These are phyloP conservation scores for Usnea hakonensis DNA, from an alignment of 495 filamentous ascomycete genomes.

Conservation along the genomic window DNA sequence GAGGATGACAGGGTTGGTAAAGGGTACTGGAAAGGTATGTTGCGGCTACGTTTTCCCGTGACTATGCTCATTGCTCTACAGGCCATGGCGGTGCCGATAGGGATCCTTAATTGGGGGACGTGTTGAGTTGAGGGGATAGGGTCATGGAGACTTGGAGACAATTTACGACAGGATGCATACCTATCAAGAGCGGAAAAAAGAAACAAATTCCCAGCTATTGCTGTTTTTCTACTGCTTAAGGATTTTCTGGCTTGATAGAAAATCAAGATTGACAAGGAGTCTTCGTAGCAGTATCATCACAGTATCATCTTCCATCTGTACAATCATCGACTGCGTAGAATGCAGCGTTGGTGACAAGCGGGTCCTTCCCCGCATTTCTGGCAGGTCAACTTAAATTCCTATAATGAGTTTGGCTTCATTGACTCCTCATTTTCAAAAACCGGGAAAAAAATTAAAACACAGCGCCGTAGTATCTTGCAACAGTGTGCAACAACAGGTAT, in stretches of 20 bases:
- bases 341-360: background rate
- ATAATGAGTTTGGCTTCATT: background rate
- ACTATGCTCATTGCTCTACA: slow-evolving; percentile 7
- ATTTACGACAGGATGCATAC: background rate
- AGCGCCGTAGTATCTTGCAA: background rate
- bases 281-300: background rate
- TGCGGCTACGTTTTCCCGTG: background rate
- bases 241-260: background rate
- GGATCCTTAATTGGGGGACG: slow-evolving; percentile 11
- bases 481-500: background rate
- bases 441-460: too few species aligned
- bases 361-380: background rate
- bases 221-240: background rate
- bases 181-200: background rate
- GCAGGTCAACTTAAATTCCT: background rate
- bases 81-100: slow-evolving; percentile 25
- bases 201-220: background rate
- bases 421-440: background rate
- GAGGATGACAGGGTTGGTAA: slow-evolving; percentile 24
- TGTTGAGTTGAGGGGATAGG: background rate
- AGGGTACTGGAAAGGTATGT: slow-evolving; percentile 27
- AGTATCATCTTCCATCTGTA: too few species aligned
- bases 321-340: background rate
- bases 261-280: background rate
- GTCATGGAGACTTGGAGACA: background rate